Evolutionary conservation across 2,329 filamentous ascomycete species (phyloP).

Genomic region (Paracoccidioides lutzii): DNA sequence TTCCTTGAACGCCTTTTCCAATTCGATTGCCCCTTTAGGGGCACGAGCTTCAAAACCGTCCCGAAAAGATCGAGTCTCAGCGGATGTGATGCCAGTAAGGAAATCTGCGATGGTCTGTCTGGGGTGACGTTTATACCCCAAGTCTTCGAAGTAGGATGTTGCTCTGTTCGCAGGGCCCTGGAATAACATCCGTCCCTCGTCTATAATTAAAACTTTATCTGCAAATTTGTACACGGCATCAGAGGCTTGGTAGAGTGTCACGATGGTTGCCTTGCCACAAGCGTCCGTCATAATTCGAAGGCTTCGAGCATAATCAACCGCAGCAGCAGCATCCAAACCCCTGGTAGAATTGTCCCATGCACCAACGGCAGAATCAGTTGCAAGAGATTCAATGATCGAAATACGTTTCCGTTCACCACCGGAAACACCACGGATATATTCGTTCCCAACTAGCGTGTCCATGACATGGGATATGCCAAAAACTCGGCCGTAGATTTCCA

Average conservation of each 20-base stretch:
- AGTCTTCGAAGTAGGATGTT: conserved; percentile 47
- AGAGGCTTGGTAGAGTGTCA: conserved; percentile 55
- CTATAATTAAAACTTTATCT: conserved; percentile 63
- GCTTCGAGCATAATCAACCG: conserved; percentile 51
- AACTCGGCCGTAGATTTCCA: conserved; percentile 32
- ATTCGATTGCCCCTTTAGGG: conserved; percentile 52
- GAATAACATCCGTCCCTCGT: conserved; percentile 53
- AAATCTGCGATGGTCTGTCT: conserved; percentile 60
- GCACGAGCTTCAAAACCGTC: conserved; percentile 48
- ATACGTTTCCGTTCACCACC: conserved; percentile 71
- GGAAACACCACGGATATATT: conserved; percentile 65
- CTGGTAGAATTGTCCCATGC: conserved; percentile 66
- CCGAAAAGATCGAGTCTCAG: conserved; percentile 50
- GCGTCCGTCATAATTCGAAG: conserved; percentile 58
- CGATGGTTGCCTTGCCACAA: conserved; percentile 51
- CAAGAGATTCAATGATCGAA: conserved; percentile 73
- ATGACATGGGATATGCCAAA: conserved; percentile 74
- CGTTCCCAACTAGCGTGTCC: conserved; percentile 71
- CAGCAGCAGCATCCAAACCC: conserved; percentile 54
- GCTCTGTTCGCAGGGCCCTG: conserved; percentile 45
- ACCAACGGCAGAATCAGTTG: conserved; percentile 56
- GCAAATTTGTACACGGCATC: conserved; percentile 54
- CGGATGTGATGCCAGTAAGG: conserved; percentile 50
- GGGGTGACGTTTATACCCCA: conserved; percentile 46
- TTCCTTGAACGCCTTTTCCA: conserved; percentile 51